These are phyloP conservation scores for Polyplosphaeria fusca DNA, from an alignment of 495 filamentous ascomycete genomes.

Conservation along the genomic window DNA sequence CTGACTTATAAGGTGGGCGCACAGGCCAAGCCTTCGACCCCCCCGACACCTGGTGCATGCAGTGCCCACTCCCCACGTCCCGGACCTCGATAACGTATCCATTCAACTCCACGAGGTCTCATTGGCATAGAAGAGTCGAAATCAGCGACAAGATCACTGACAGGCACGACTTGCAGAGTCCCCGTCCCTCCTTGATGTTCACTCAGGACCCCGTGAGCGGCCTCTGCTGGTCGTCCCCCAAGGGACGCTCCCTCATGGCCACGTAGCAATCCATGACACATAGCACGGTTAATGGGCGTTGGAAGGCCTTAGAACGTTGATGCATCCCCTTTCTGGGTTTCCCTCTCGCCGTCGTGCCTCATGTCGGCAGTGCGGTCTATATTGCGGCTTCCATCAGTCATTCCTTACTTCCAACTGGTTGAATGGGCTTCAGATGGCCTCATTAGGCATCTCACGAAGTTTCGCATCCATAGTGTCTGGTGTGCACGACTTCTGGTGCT, in stretches of 20 bases:
- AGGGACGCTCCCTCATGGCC: background rate
- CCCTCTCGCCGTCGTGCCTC: slow-evolving; percentile 1
- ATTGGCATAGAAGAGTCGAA: background rate
- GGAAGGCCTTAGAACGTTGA: background rate
- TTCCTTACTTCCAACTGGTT: too few relatives aligned
- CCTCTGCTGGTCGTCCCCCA: slow-evolving; percentile 1
- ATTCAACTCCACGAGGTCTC: background rate
- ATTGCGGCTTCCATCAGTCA: too few relatives aligned
- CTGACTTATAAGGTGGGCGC: background rate
- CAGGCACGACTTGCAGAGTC: slow-evolving; percentile 11
- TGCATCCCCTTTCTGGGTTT: slow-evolving; percentile 6
- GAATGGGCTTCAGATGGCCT: too few relatives aligned
- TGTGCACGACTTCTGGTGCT: too few relatives aligned
- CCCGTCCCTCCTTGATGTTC: slow-evolving; percentile 2
- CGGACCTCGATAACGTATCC: background rate
- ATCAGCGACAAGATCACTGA: background rate
- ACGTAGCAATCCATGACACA: background rate
- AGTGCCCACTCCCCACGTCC: slow-evolving; percentile 1
- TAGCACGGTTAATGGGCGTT: background rate
- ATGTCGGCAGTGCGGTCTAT: too few relatives aligned
- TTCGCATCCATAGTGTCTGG: too few relatives aligned
- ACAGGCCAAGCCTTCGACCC: background rate
- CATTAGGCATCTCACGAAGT: too few relatives aligned
- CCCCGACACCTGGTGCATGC: slow-evolving; percentile 9
- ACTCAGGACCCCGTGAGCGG: slow-evolving; percentile 10